phyloP scores from a whole-genome alignment of 106 monocot species.

The Chionographis japonica region DNA sequence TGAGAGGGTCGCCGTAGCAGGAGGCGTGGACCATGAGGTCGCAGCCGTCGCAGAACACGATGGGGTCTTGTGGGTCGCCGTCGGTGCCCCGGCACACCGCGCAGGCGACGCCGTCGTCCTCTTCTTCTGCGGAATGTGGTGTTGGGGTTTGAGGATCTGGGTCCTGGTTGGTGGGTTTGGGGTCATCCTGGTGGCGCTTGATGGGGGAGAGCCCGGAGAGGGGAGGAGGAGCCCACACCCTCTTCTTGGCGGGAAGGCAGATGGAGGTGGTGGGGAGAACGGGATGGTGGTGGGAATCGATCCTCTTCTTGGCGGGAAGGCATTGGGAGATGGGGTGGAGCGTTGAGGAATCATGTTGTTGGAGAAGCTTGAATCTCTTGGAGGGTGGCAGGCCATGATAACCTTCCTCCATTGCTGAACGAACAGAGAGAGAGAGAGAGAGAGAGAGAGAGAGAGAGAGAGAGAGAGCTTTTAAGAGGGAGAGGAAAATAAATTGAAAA shows the following conservation, averaged over 20 bases:
- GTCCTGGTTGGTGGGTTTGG: neutral
- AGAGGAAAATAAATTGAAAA: neutral
- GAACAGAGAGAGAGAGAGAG: neutral
- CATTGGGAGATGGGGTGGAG: conserved; percentile 1
- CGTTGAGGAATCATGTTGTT: conserved; percentile 10
- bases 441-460: neutral
- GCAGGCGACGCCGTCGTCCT: conserved; percentile 70
- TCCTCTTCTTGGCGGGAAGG: conserved; percentile 45
- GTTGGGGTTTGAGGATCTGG: neutral
- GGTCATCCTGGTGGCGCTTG: neutral
- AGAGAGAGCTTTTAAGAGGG: neutral
- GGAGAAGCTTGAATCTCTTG: conserved; percentile 70
- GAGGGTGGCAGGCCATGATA: conserved; percentile 60
- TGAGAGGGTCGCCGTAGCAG: conserved; percentile 86
- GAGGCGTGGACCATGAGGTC: conserved; percentile 80
- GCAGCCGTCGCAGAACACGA: conserved; percentile 96
- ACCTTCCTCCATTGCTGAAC: conserved; percentile 9
- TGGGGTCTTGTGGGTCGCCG: conserved; percentile 67
- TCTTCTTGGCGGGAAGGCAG: conserved; percentile 71
- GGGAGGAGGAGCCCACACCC: conserved; percentile 41
- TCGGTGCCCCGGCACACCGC: conserved; percentile 83
- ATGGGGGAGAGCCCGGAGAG: conserved; percentile 4
- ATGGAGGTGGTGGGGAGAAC: neutral
- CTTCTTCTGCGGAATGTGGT: neutral
- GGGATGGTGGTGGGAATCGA: conserved; percentile 1